These are phyloP conservation scores for Leccinum boreale DNA, from an alignment of 768 basidiomycete species.

Conservation along the genomic window DNA sequence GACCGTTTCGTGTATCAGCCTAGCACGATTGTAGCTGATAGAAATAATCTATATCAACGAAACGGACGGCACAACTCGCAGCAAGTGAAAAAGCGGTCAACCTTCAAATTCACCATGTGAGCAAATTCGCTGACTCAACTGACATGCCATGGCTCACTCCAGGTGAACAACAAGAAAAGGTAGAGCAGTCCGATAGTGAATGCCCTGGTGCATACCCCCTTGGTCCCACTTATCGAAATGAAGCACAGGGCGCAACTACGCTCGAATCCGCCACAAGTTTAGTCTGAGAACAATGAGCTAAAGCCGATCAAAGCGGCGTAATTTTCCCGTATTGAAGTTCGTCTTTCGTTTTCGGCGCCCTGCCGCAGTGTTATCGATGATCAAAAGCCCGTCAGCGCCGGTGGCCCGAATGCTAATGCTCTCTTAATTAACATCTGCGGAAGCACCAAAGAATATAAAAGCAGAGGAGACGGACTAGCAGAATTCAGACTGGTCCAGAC, in stretches of 20 bases:
- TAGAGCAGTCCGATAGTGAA: background rate
- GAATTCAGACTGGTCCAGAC: background rate
- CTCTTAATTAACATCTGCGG: background rate
- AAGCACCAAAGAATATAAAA: constrained; percentile 1
- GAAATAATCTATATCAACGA: background rate
- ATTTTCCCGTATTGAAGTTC: background rate
- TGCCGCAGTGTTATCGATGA: background rate
- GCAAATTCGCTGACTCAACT: background rate
- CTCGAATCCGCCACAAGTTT: background rate
- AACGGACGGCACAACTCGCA: background rate
- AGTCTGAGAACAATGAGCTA: background rate
- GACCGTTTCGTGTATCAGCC: background rate
- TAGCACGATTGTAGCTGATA: background rate
- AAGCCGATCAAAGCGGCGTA: background rate
- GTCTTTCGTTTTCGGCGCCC: background rate
- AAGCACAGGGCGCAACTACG: background rate
- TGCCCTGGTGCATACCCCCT: background rate
- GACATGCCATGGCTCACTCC: background rate
- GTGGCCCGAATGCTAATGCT: background rate
- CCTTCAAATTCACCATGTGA: background rate
- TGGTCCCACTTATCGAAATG: background rate
- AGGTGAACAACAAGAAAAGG: background rate
- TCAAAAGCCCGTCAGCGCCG: background rate
- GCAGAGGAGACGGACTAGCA: background rate
- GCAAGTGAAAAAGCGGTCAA: background rate